Evolutionary conservation across 306 rosid species (phyloP), one percentile per base, ranked within the genome.

Genomic region (Fragaria vesca): DNA sequence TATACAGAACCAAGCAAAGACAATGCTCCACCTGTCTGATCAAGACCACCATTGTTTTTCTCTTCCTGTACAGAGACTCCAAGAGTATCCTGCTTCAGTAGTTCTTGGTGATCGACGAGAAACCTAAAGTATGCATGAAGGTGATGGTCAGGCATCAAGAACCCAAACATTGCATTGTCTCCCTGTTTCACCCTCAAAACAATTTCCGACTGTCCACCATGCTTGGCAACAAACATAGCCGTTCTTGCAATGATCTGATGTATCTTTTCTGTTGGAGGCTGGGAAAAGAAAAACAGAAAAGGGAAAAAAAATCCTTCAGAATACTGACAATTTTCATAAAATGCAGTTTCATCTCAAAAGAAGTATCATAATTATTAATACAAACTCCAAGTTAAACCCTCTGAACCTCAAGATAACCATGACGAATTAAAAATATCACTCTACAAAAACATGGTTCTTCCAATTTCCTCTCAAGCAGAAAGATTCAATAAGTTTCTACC

Each of bases 121-220:
- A 79, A 91, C 82, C 91, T 91, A 72, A 91, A 93, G 88, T 93
- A 93, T 1, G 87, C 81, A 88, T 93, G 94, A 74, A 89, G 93
- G 79, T 71, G 85, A 83, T 93, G 96, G 82, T 88, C 86, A 21
- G 94, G 98, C 93, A 93, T 91, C 89, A 93, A 87, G 84, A 93
- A 93, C 75, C 98, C 98, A 85, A 93, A 91, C 55, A 85, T 81
- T 63, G 98, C 97, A 83, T 91, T 93, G 85, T 91, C 94, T 79
- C 98, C 98, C 58, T 91, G 98, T 81, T 91, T 93, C 81, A 93
- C 98, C 85, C 98, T 88, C 87, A 93, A 82, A 81, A 93, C 83
- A 75, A 93, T 91, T 83, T 93, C 98, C 18, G 98, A 88, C 75
- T 93, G 98, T 75, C 90, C 88, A 32, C 98, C 98, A 76, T 93